phyloP scores from a whole-genome alignment of 2,329 filamentous ascomycete genomes.

The Clarireedia paspali region DNA sequence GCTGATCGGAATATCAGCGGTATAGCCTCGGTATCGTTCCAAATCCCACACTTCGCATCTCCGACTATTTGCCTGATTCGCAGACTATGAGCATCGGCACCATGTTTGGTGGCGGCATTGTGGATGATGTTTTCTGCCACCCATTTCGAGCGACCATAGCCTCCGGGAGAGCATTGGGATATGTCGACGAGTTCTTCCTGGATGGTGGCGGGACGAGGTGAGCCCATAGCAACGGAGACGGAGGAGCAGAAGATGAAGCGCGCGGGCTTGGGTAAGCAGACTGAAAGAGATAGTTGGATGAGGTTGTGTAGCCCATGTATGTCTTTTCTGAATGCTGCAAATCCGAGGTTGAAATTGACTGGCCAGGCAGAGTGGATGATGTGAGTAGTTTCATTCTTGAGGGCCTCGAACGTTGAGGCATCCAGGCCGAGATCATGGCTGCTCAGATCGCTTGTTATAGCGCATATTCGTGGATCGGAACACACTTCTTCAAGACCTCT shows the following conservation, averaged over 20 bases:
- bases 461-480: conserved; percentile 29
- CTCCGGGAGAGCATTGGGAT: conserved; percentile 36
- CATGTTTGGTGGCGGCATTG: conserved; percentile 26
- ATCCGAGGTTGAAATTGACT: conserved; percentile 47
- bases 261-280: conserved; percentile 23
- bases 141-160: conserved; percentile 41
- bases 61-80: conserved; percentile 44
- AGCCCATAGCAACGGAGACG: conserved; percentile 26
- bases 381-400: conserved; percentile 30
- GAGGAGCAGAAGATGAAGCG: conserved; percentile 33
- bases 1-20: conserved; percentile 42
- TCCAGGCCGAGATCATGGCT: conserved; percentile 34
- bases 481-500: conserved; percentile 29
- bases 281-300: conserved; percentile 30
- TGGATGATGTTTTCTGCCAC: conserved; percentile 39
- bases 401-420: conserved; percentile 19
- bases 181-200: conserved; percentile 30
- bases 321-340: conserved; percentile 39
- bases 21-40: conserved; percentile 44
- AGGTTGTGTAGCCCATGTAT: conserved; percentile 39
- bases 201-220: conserved; percentile 24
- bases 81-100: conserved; percentile 31
- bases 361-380: conserved; percentile 46
- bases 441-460: conserved; percentile 34
- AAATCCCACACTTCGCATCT: conserved; percentile 37